Conservation (phyloP, 2,329 filamentous ascomycete genomes). For the Pseudogymnoascus sp. region DNA sequence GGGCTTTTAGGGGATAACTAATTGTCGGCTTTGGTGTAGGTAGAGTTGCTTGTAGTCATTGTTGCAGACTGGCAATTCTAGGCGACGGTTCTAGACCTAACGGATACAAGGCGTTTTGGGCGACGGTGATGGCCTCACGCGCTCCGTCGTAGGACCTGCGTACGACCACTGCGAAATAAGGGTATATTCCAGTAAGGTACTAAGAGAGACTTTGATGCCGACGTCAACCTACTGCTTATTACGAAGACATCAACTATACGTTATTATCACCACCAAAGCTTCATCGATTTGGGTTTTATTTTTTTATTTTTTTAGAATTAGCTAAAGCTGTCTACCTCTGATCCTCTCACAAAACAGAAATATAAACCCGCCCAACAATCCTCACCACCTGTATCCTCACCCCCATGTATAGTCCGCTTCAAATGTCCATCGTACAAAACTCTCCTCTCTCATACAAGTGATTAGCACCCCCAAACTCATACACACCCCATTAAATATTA, state of each 20-base stretch:
- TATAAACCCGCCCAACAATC: background rate
- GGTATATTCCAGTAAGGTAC: too few relatives aligned
- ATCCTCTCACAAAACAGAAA: background rate
- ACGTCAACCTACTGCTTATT: background rate
- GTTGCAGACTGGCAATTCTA: too few relatives aligned
- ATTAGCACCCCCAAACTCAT: background rate
- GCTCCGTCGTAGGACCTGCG: too few relatives aligned
- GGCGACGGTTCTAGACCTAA: too few relatives aligned
- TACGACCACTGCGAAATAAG: too few relatives aligned
- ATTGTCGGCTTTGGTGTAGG: too few relatives aligned
- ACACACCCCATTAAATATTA: background rate
- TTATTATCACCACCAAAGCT: background rate
- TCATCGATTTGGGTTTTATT: background rate
- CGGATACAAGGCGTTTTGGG: too few relatives aligned
- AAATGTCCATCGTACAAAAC: background rate
- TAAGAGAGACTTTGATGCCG: too few relatives aligned
- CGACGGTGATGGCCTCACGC: too few relatives aligned
- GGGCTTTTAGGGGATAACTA: too few relatives aligned
- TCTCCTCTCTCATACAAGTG: background rate
- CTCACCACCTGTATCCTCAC: background rate
- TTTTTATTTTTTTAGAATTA: background rate
- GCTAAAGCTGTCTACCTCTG: constrained; percentile 5
- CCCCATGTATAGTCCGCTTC: background rate
- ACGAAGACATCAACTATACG: background rate
- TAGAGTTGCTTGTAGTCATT: too few relatives aligned